These are phyloP conservation scores for Colletotrichum kahawae DNA, from an alignment of 2,329 filamentous ascomycete genomes.

Conservation along the genomic window DNA sequence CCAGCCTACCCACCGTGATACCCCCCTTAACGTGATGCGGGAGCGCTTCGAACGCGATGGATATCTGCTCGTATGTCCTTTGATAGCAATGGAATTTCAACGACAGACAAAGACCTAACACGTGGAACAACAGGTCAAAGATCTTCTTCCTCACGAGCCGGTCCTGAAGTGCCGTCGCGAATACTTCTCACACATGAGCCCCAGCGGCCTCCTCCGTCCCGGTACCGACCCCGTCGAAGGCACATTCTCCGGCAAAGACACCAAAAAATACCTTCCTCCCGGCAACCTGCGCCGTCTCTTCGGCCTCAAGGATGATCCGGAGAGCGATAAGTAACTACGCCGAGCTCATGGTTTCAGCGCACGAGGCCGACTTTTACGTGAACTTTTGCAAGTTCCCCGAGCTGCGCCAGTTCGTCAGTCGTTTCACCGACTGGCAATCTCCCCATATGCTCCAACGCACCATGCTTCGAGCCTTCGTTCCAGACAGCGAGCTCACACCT, in stretches of 20 bases:
- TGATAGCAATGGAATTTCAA: neutral
- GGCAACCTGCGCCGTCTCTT: slow-evolving; percentile 6
- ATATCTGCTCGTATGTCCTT: slow-evolving; percentile 1
- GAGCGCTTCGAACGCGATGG: slow-evolving; percentile 12
- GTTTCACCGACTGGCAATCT: neutral
- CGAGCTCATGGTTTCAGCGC: neutral
- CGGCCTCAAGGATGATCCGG: neutral
- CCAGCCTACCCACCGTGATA: neutral
- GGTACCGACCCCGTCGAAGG: slow-evolving; percentile 15
- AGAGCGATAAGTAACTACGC: slow-evolving; percentile 7
- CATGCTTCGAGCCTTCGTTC: slow-evolving; percentile 60
- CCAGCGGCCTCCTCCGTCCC: slow-evolving; percentile 15
- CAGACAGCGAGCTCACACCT: slow-evolving; percentile 60
- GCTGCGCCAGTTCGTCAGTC: slow-evolving; percentile 4
- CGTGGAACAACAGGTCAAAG: neutral
- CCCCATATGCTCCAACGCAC: slow-evolving; percentile 39
- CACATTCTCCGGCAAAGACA: slow-evolving; percentile 12
- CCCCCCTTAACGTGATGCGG: slow-evolving; percentile 5
- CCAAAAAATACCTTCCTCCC: neutral
- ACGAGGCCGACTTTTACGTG: slow-evolving; percentile 3
- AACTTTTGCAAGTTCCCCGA: slow-evolving; percentile 10
- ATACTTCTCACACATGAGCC: slow-evolving; percentile 19
- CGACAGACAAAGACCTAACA: neutral
- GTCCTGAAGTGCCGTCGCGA: slow-evolving; percentile 10
- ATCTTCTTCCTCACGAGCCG: slow-evolving; percentile 4